Evolutionary conservation across 805 yeast species (phyloP).

Genomic region (Metschnikowia similis): DNA sequence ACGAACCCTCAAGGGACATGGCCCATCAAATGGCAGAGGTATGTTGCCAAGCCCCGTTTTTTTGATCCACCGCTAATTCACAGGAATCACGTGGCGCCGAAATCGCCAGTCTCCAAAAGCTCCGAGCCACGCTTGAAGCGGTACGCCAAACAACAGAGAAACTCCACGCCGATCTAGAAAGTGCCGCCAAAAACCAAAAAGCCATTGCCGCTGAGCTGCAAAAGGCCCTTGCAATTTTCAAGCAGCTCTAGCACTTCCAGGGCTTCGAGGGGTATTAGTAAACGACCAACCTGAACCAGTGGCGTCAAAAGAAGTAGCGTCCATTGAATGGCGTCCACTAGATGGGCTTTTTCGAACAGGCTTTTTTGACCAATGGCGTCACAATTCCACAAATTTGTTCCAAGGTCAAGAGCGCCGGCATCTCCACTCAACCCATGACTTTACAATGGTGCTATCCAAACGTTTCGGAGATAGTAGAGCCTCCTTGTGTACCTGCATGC

Average conservation of each 20-base stretch:
- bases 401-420: too few species aligned
- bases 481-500: neutral
- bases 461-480: neutral
- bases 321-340: too few species aligned
- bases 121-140: constrained; percentile 28
- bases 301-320: too few species aligned
- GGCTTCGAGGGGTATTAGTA: too few species aligned
- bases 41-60: neutral
- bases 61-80: neutral
- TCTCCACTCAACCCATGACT: too few species aligned
- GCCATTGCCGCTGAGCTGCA: constrained; percentile 8
- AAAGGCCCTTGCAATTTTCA: neutral
- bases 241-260: neutral
- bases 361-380: too few species aligned
- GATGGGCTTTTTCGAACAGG: too few species aligned
- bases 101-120: constrained; percentile 21
- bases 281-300: too few species aligned
- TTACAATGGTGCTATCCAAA: too few species aligned
- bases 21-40: neutral
- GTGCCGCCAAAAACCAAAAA: constrained; percentile 18
- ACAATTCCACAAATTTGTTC: too few species aligned
- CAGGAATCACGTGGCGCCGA: constrained; percentile 1
- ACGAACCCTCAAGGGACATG: too few species aligned
- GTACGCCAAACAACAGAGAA: constrained; percentile 26
- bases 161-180: constrained; percentile 24